Evolutionary conservation across 371 early-diverging fungal genomes (phyloP).

Genomic region (Blakeslea trispora): DNA sequence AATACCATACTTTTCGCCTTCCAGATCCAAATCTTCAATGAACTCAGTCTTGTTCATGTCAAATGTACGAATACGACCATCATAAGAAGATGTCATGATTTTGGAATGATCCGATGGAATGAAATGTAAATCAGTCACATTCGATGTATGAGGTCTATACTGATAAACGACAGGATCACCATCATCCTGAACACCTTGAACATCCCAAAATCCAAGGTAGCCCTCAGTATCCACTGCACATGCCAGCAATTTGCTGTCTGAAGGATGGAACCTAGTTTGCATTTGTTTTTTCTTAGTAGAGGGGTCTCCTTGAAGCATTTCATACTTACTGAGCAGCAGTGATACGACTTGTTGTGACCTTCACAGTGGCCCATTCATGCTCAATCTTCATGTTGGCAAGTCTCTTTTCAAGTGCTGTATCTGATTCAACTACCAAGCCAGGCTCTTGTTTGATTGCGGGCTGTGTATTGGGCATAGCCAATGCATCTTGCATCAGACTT

Average conservation of each 20-base stretch:
- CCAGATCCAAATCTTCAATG: slow-evolving; percentile 42
- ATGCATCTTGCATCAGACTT: slow-evolving; percentile 20
- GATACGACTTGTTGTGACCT: slow-evolving; percentile 61
- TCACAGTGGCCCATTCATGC: slow-evolving; percentile 58
- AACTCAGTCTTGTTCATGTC: slow-evolving; percentile 63
- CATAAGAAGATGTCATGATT: slow-evolving; percentile 65
- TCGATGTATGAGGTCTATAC: slow-evolving; percentile 62
- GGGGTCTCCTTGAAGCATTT: too few species aligned
- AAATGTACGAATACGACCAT: slow-evolving; percentile 62
- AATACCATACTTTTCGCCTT: slow-evolving; percentile 28
- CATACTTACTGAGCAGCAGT: slow-evolving; percentile 44
- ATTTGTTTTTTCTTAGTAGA: too few species aligned
- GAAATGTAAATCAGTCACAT: slow-evolving; percentile 58
- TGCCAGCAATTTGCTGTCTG: slow-evolving; percentile 55
- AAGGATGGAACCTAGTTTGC: slow-evolving; percentile 72
- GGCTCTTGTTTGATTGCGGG: slow-evolving; percentile 15
- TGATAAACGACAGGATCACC: slow-evolving; percentile 53
- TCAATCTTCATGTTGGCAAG: slow-evolving; percentile 33
- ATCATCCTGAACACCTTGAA: slow-evolving; percentile 53
- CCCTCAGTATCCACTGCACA: slow-evolving; percentile 68
- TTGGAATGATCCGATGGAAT: slow-evolving; percentile 51
- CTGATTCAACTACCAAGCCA: slow-evolving; percentile 14
- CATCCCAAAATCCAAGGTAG: slow-evolving; percentile 69
- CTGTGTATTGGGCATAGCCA: slow-evolving; percentile 24
- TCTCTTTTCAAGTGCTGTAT: slow-evolving; percentile 6